Conservation (phyloP, 805 yeast genomes). For the Komagataella populi region DNA sequence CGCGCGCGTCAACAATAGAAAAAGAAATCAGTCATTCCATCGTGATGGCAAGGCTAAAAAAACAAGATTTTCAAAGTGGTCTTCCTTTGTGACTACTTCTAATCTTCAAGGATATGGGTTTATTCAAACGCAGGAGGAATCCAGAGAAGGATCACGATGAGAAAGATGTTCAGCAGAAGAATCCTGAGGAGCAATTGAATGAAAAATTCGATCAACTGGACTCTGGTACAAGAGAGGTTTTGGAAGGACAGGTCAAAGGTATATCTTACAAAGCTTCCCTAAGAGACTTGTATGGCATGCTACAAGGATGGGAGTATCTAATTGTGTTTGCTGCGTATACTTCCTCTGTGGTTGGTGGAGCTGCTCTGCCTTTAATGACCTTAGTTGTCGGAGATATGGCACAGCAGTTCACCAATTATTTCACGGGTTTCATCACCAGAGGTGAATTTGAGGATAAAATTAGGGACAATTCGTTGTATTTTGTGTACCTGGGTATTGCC, state of each 20-base stretch:
- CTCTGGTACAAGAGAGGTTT: neutral
- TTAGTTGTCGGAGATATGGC: constrained; percentile 25
- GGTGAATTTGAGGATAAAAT: constrained; percentile 17
- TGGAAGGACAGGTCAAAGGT: neutral
- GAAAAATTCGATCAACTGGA: neutral
- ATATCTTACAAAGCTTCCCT: neutral
- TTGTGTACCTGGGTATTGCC: constrained; percentile 24
- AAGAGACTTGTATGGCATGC: neutral
- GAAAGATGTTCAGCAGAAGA: constrained; percentile 8
- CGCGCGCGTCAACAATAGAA: neutral
- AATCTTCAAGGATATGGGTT: neutral
- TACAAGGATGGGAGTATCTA: constrained; percentile 13
- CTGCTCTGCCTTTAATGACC: constrained; percentile 24
- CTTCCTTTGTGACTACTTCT: neutral
- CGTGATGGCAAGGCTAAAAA: constrained; percentile 11
- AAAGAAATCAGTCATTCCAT: neutral
- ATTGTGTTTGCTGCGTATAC: constrained; percentile 15
- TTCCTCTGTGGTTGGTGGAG: constrained; percentile 21
- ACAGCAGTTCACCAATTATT: constrained; percentile 18
- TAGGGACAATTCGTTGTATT: constrained; percentile 21
- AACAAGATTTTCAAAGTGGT: constrained; percentile 9
- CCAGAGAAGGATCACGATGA: constrained; percentile 10
- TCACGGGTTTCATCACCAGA: constrained; percentile 9
- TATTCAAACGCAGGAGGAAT: neutral
- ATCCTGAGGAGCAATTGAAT: neutral